phyloP scores from a whole-genome alignment of 225 moss, liverwort and hornwort species.

The Takakia lepidozioides region DNA sequence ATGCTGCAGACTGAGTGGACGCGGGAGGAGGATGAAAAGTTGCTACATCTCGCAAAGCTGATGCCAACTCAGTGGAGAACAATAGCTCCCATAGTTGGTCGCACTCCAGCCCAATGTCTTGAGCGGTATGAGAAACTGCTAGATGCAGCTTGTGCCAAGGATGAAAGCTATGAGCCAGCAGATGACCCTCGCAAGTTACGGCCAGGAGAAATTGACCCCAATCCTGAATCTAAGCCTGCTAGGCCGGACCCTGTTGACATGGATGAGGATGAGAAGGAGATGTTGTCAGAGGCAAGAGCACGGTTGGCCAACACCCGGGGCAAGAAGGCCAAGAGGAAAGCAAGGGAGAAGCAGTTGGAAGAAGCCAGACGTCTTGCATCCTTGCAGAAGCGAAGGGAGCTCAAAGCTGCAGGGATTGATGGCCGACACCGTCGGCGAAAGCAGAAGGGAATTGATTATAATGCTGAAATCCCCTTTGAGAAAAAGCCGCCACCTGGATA shows the following conservation, averaged over 20 bases:
- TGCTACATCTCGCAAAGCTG: slow-evolving; percentile 87
- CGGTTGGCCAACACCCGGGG: slow-evolving; percentile 90
- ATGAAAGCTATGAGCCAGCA: slow-evolving; percentile 89
- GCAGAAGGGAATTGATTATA: slow-evolving; percentile 94
- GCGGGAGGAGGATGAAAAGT: slow-evolving; percentile 94
- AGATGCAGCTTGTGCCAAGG: slow-evolving; percentile 91
- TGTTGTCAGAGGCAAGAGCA: slow-evolving; percentile 90
- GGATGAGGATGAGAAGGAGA: slow-evolving; percentile 98
- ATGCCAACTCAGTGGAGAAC: slow-evolving; percentile 98
- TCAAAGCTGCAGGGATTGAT: slow-evolving; percentile 94
- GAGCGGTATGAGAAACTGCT: slow-evolving; percentile 88
- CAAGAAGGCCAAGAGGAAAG: slow-evolving; percentile 95
- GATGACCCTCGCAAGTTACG: slow-evolving; percentile 93
- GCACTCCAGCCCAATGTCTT: slow-evolving; percentile 88
- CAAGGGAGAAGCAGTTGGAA: slow-evolving; percentile 85
- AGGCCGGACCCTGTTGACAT: slow-evolving; percentile 95
- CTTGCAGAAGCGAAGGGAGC: slow-evolving; percentile 84
- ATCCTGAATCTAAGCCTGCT: slow-evolving; percentile 91
- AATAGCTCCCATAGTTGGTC: slow-evolving; percentile 89
- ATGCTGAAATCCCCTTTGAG: slow-evolving; percentile 90
- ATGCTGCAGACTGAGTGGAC: slow-evolving; percentile 83
- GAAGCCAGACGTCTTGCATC: slow-evolving; percentile 89
- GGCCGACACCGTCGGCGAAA: slow-evolving; percentile 81
- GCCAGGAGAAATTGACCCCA: slow-evolving; percentile 91
- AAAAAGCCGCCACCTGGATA: slow-evolving; percentile 81